phyloP scores from a whole-genome alignment of 2,329 filamentous ascomycete species.

The Pestalotiopsis sp. region DNA sequence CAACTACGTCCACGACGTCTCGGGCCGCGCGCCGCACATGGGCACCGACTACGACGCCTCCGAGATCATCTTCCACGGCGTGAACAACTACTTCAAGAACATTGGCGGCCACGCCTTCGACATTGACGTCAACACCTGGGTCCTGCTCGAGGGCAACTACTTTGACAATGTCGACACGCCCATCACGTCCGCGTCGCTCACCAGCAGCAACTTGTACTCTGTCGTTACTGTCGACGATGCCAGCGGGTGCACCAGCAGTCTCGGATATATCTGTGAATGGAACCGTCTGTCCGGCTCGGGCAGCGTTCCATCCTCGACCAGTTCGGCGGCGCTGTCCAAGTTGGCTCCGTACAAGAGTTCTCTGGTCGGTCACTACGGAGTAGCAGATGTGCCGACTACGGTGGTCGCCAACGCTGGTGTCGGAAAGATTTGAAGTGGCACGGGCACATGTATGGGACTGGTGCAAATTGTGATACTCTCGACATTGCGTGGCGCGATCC shows the following conservation, averaged over 20 bases:
- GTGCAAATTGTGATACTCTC: too few species aligned
- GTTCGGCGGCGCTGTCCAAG: background rate
- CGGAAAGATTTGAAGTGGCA: background rate
- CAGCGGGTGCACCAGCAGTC: background rate
- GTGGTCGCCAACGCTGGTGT: background rate
- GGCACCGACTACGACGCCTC: conserved; percentile 26
- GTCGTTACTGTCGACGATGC: background rate
- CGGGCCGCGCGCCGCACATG: conserved; percentile 46
- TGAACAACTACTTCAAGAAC: conserved; percentile 42
- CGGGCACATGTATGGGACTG: too few species aligned
- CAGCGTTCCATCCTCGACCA: background rate
- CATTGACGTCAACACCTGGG: background rate
- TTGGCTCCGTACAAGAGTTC: background rate
- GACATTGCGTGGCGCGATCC: too few species aligned
- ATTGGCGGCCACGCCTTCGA: background rate
- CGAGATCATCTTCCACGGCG: conserved; percentile 35
- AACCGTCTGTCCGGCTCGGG: background rate
- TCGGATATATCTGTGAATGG: background rate
- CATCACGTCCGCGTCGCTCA: background rate
- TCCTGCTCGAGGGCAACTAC: background rate
- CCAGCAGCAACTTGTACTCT: background rate
- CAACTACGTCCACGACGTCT: conserved; percentile 47
- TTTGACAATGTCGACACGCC: conserved; percentile 1
- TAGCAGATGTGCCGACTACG: background rate
- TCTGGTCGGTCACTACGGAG: background rate